These are phyloP conservation scores for Wallacemonas sp. DNA, from an alignment of 208 protist genomes.

Conservation along the genomic window DNA sequence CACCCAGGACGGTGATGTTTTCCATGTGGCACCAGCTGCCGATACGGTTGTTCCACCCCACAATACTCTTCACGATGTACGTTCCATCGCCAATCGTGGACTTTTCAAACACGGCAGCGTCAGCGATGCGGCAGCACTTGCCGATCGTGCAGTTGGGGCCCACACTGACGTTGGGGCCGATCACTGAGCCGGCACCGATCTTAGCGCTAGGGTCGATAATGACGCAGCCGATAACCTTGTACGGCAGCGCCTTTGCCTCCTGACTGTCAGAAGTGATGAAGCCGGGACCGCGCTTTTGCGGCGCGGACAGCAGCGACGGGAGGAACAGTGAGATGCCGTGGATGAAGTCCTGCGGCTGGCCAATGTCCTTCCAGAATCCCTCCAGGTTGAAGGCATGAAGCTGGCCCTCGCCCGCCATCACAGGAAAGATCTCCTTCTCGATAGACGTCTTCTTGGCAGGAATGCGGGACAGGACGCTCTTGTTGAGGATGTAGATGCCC, in stretches of 20 bases:
- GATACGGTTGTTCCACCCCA: constrained; percentile 96
- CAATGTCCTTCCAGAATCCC: constrained; percentile 99
- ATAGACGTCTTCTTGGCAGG: constrained; percentile 93
- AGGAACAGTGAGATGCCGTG: constrained; percentile 89
- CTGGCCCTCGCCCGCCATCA: constrained; percentile 91
- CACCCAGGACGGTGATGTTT: constrained; percentile 94
- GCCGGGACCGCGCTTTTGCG: constrained; percentile 15
- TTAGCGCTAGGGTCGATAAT: constrained; percentile 90
- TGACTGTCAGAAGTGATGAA: constrained; percentile 35
- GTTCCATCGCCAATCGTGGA: constrained; percentile 73
- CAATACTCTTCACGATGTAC: constrained; percentile 90
- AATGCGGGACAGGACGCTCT: constrained; percentile 95
- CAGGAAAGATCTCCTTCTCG: constrained; percentile 97
- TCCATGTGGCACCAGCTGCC: constrained; percentile 93
- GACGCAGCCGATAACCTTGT: constrained; percentile 71
- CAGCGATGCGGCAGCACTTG: constrained; percentile 77
- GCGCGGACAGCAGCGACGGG: constrained; percentile 33
- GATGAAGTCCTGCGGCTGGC: constrained; percentile 95
- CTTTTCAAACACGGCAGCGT: constrained; percentile 89
- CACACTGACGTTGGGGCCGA: constrained; percentile 96
- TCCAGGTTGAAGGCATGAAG: constrained; percentile 95
- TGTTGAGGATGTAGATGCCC: constrained; percentile 97
- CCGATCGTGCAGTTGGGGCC: constrained; percentile 94
- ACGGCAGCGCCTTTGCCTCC: constrained; percentile 20
- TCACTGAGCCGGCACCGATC: constrained; percentile 91